phyloP scores from a whole-genome alignment of 2,329 filamentous ascomycete species.

The Emergomyces africanus region DNA sequence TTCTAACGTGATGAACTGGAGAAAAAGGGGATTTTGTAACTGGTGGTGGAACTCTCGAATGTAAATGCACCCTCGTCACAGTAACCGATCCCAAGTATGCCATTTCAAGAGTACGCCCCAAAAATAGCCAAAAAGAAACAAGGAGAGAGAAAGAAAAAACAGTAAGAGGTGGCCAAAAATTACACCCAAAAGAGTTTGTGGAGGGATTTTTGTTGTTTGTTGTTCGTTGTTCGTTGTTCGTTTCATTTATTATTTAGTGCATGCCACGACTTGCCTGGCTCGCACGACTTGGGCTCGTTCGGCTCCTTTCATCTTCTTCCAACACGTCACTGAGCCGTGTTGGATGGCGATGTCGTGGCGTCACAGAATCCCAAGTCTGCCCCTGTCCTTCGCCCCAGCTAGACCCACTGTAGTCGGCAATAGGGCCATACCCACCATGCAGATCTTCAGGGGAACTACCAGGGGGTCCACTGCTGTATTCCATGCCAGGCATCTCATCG shows the following conservation, averaged over 20 bases:
- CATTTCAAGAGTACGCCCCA: not conserved
- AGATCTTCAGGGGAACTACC: slow-evolving; percentile 15
- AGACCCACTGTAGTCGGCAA: slow-evolving; percentile 52
- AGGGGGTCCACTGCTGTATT: slow-evolving; percentile 16
- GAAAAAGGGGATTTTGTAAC: not conserved
- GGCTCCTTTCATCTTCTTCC: slow-evolving; percentile 67
- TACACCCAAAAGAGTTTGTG: not conserved
- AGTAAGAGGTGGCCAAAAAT: not conserved
- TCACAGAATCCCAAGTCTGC: slow-evolving; percentile 62
- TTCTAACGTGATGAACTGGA: not conserved
- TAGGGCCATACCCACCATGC: slow-evolving; percentile 21
- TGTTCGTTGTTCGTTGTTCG: slow-evolving; percentile 14
- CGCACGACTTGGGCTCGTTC: slow-evolving; percentile 53
- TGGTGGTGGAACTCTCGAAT: not conserved
- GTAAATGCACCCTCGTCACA: not conserved
- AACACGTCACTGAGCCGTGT: slow-evolving; percentile 80
- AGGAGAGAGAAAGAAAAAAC: too few relatives aligned
- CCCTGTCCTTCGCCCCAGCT: slow-evolving; percentile 49
- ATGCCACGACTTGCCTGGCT: slow-evolving; percentile 41
- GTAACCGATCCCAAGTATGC: not conserved
- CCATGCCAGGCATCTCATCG: slow-evolving; percentile 20
- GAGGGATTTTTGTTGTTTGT: too few relatives aligned
- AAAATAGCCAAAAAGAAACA: not conserved
- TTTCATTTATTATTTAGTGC: slow-evolving; percentile 24
- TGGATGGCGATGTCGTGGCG: slow-evolving; percentile 65